Evolutionary conservation across 106 monocot species (phyloP).

Genomic region (Chionographis japonica): DNA sequence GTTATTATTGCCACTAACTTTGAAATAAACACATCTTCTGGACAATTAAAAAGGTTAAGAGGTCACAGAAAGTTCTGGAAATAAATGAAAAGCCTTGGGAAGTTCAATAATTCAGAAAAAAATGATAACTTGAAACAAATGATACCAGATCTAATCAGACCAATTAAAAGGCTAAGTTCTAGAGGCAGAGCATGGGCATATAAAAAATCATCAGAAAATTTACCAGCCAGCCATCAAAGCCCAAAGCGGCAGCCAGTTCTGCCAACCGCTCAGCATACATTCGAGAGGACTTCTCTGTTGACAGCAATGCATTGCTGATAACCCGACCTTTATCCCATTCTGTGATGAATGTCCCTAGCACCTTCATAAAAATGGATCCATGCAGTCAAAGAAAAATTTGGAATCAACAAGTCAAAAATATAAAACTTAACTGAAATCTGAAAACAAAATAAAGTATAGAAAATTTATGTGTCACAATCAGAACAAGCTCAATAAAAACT

Average conservation of each 20-base stretch:
- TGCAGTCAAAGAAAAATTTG: constrained; percentile 1
- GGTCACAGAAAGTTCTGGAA: no score
- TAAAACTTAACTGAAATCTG: not conserved
- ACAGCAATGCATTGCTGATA: constrained; percentile 49
- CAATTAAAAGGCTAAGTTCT: not conserved
- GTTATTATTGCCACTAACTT: no score
- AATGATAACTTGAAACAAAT: no score
- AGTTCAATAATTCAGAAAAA: no score
- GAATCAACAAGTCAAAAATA: not conserved
- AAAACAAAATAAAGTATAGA: not conserved
- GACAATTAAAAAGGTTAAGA: no score
- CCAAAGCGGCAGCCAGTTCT: constrained; percentile 65
- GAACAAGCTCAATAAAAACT: no score
- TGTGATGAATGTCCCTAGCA: constrained; percentile 78
- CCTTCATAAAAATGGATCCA: constrained; percentile 35
- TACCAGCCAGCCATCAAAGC: constrained; percentile 99
- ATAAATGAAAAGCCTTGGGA: no score
- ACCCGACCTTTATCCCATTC: constrained; percentile 75
- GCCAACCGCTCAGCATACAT: constrained; percentile 78
- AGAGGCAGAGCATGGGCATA: no score
- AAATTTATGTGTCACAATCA: not conserved
- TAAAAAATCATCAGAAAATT: constrained; percentile 1
- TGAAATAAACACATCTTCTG: no score
- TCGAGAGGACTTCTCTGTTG: constrained; percentile 53
- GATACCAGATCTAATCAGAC: not conserved